Evolutionary conservation across 2,329 filamentous ascomycete species (phyloP).

Genomic region (Calonectria honghensis): DNA sequence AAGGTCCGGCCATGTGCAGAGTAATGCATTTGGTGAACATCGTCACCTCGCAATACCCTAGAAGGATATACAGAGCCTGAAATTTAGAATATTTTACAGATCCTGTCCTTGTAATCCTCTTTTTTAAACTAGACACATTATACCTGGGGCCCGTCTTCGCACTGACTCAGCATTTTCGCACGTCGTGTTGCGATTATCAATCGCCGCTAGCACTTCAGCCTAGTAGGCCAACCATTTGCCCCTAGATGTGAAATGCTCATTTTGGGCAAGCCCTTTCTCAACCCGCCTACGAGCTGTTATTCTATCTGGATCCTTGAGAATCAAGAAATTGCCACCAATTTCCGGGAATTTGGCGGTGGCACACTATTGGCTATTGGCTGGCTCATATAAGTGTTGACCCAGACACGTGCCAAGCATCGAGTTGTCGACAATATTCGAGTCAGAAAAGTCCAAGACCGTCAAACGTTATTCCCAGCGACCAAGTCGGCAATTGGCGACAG

Average conservation of each 20-base stretch:
- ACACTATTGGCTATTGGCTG: background rate
- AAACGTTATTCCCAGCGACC: background rate
- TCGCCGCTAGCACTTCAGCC: background rate
- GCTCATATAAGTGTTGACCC: background rate
- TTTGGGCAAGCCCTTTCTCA: background rate
- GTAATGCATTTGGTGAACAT: background rate
- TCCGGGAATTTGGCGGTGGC: background rate
- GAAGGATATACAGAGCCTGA: background rate
- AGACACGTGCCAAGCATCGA: background rate
- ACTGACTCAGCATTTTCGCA: no score
- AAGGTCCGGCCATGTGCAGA: conserved; percentile 30
- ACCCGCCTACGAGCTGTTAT: no score
- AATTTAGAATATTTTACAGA: background rate
- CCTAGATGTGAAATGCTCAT: background rate
- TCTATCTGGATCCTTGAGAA: background rate
- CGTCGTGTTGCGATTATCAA: no score
- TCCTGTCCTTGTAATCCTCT: background rate
- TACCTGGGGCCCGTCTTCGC: no score
- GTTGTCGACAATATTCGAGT: background rate
- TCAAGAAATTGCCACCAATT: background rate
- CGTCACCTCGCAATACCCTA: background rate
- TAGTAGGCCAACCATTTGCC: background rate
- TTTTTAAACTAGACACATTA: no score
- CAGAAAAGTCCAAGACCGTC: background rate
- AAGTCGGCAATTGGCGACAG: background rate